These are phyloP conservation scores for Fraxinus baroniana DNA, from an alignment of 305 asterid genomes.

Conservation along the genomic window DNA sequence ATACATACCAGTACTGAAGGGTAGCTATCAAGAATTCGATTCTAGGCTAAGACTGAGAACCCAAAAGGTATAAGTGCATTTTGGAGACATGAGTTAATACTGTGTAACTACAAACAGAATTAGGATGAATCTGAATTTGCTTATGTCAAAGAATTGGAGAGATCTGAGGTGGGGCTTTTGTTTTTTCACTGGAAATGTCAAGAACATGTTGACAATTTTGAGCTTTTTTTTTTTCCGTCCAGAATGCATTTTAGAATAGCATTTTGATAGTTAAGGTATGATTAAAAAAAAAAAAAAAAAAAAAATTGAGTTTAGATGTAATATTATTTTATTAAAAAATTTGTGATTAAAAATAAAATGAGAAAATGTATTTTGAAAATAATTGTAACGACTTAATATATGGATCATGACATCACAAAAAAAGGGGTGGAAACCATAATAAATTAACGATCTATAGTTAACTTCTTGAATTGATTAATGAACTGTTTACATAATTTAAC, in stretches of 20 bases:
- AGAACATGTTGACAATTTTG: conserved; percentile 16
- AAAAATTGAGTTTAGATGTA: no score
- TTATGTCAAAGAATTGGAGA: conserved; percentile 50
- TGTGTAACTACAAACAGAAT: background rate
- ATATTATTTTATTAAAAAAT: no score
- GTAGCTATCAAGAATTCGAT: conserved; percentile 6
- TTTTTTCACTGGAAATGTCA: conserved; percentile 15
- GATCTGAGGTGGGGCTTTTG: conserved; percentile 41
- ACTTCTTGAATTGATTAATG: conserved; percentile 16
- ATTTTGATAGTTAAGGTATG: no score
- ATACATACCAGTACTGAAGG: background rate
- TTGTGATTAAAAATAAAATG: no score
- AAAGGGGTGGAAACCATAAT: background rate
- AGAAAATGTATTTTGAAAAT: no score
- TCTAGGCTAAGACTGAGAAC: background rate
- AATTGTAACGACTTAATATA: background rate
- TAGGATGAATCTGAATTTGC: conserved; percentile 36
- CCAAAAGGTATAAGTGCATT: background rate
- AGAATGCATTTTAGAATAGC: no score
- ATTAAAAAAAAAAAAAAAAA: no score
- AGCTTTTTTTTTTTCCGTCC: no score
- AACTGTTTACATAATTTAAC: background rate
- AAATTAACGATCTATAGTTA: conserved; percentile 20
- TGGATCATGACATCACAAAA: conserved; percentile 8
- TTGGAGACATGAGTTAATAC: background rate